Conservation (phyloP, 106 monocot species). For the Gastrodia elata region DNA sequence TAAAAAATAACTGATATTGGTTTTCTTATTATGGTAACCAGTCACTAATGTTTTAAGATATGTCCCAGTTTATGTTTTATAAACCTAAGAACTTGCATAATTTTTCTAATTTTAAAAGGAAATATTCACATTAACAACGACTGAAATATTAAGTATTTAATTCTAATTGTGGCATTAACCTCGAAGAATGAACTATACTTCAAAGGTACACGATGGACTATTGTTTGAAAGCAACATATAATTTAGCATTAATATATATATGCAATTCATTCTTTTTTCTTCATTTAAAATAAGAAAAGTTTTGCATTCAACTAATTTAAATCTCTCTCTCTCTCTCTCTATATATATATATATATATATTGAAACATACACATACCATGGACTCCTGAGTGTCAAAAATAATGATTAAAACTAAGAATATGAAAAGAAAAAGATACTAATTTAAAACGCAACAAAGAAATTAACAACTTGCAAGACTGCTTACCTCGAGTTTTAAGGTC, state of each 20-base stretch:
- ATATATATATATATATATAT: too few relatives aligned
- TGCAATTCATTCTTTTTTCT: too few relatives aligned
- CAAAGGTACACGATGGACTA: neutral
- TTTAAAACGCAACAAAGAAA: neutral
- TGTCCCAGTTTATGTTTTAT: too few relatives aligned
- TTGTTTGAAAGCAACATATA: neutral
- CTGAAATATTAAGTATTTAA: neutral
- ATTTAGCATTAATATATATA: neutral
- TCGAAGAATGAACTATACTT: neutral
- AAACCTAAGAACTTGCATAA: too few relatives aligned
- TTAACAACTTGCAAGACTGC: conserved; percentile 5
- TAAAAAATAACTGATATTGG: neutral
- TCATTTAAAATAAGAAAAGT: too few relatives aligned
- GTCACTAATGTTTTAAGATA: neutral
- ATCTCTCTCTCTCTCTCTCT: too few relatives aligned
- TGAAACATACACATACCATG: neutral
- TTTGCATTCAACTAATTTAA: too few relatives aligned
- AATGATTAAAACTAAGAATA: neutral
- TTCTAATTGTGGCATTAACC: neutral
- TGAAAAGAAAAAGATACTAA: neutral
- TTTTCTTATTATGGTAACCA: neutral
- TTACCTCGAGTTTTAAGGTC: conserved; percentile 66
- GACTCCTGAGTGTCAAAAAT: neutral
- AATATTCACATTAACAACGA: neutral
- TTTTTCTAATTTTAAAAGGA: neutral